These are phyloP conservation scores for Macrolepiota albuminosa DNA, from an alignment of 768 basidiomycete genomes.

Conservation along the genomic window DNA sequence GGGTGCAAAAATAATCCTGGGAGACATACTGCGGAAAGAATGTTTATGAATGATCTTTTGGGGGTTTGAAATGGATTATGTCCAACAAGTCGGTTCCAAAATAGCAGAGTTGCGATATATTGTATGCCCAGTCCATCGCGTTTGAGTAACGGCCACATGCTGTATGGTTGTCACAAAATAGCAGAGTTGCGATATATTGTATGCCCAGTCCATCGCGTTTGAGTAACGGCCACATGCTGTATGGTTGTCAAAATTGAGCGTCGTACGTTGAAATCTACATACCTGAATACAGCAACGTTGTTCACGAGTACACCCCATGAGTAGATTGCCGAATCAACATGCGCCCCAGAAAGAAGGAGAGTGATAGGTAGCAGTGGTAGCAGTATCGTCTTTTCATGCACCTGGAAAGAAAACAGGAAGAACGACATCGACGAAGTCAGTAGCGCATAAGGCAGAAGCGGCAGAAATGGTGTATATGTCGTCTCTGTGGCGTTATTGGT, in stretches of 20 bases:
- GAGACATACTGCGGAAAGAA: conserved; percentile 46
- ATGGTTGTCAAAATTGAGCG: neutral
- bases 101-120: conserved; percentile 57
- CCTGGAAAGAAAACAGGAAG: conserved; percentile 95
- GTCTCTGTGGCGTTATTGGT: conserved; percentile 4
- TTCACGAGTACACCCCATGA: conserved; percentile 72
- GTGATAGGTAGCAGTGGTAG: conserved; percentile 83
- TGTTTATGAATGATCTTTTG: conserved; percentile 44
- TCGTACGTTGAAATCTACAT: conserved; percentile 14
- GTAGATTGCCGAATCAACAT: conserved; percentile 53
- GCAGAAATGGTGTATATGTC: conserved; percentile 44
- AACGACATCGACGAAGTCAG: conserved; percentile 84
- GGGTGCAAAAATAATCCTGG: neutral
- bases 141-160: conserved; percentile 90
- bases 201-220: conserved; percentile 71
- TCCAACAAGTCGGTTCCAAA: conserved; percentile 86
- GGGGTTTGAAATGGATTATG: conserved; percentile 57
- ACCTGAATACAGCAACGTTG: conserved; percentile 90
- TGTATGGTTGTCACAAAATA: conserved; percentile 53
- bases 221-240: conserved; percentile 92
- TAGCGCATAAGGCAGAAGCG: conserved; percentile 76
- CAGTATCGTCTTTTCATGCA: conserved; percentile 91
- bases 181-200: conserved; percentile 63
- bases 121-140: conserved; percentile 74
- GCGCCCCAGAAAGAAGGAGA: conserved; percentile 58